These are phyloP conservation scores for Trichophaea hybrida DNA, from an alignment of 2,329 filamentous ascomycete genomes.

Conservation along the genomic window DNA sequence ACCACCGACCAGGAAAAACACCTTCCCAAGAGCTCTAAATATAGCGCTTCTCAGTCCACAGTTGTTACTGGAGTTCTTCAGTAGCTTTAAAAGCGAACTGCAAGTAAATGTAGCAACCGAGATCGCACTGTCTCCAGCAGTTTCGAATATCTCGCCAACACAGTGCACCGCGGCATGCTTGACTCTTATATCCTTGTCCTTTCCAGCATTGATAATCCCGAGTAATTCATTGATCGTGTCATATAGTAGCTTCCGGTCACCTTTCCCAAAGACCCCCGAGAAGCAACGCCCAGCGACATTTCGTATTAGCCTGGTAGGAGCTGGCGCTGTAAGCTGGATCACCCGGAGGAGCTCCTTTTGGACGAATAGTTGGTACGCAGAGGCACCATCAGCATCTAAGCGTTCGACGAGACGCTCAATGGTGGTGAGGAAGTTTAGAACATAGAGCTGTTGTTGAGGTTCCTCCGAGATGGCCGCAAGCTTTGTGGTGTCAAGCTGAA, in stretches of 20 bases:
- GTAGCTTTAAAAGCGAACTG: slow-evolving; percentile 56
- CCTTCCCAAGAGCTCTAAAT: slow-evolving; percentile 60
- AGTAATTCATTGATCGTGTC: slow-evolving; percentile 87
- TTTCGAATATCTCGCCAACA: slow-evolving; percentile 74
- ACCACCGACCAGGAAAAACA: slow-evolving; percentile 57
- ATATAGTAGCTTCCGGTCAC: slow-evolving; percentile 81
- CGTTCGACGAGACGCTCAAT: slow-evolving; percentile 65
- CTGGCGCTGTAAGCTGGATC: slow-evolving; percentile 64
- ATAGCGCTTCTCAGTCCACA: slow-evolving; percentile 68
- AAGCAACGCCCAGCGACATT: slow-evolving; percentile 80
- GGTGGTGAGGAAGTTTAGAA: slow-evolving; percentile 74
- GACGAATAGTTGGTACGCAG: slow-evolving; percentile 75
- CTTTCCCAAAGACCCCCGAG: slow-evolving; percentile 64
- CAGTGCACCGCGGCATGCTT: slow-evolving; percentile 82
- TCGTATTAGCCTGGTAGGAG: slow-evolving; percentile 74
- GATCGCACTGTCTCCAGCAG: slow-evolving; percentile 67
- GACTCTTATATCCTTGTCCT: slow-evolving; percentile 61
- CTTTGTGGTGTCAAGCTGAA: slow-evolving; percentile 75
- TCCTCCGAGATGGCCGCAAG: slow-evolving; percentile 79
- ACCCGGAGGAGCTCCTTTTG: slow-evolving; percentile 93
- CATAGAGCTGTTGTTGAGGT: slow-evolving; percentile 77
- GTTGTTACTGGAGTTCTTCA: slow-evolving; percentile 67
- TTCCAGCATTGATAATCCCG: slow-evolving; percentile 58
- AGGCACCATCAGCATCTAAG: slow-evolving; percentile 65
- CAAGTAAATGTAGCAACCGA: slow-evolving; percentile 60